phyloP scores from a whole-genome alignment of 1,284 basidiomycete species.

The Phlebopus sp. region DNA sequence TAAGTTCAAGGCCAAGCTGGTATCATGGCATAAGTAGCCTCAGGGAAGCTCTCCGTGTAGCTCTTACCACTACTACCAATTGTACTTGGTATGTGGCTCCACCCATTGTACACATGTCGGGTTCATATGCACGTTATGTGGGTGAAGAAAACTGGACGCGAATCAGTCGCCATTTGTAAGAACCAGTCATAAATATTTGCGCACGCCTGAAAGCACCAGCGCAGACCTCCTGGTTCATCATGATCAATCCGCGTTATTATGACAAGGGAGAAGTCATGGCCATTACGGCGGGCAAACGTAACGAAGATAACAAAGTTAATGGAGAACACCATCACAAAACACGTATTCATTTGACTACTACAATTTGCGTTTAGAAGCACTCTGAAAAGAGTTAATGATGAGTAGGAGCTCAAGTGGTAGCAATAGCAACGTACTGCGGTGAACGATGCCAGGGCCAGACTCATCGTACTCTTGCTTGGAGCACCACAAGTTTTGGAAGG shows the following conservation, averaged over 20 bases:
- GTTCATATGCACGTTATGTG: too few species aligned
- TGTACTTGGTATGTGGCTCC: too few species aligned
- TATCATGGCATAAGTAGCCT: too few species aligned
- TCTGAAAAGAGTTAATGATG: constrained; percentile 18
- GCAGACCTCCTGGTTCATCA: not conserved
- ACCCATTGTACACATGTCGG: too few species aligned
- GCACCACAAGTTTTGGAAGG: constrained; percentile 95
- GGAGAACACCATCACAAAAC: constrained; percentile 16
- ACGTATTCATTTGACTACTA: constrained; percentile 22
- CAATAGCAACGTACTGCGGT: constrained; percentile 58
- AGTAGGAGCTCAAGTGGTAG: not conserved
- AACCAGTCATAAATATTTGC: too few species aligned
- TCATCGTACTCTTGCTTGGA: constrained; percentile 94
- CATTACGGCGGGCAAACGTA: not conserved
- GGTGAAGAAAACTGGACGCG: too few species aligned
- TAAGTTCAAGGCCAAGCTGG: too few species aligned
- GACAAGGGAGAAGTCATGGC: not conserved
- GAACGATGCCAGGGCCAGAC: constrained; percentile 80
- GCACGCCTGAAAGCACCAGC: not conserved
- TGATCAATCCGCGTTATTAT: not conserved
- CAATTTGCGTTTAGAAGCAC: constrained; percentile 31
- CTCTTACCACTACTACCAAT: too few species aligned
- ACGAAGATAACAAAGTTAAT: constrained; percentile 20
- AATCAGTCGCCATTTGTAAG: too few species aligned
- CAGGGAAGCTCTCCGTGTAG: too few species aligned